Base-by-base conservation (phyloP, 306 rosid genomes). In the Gastrolobium villosum region DNA sequence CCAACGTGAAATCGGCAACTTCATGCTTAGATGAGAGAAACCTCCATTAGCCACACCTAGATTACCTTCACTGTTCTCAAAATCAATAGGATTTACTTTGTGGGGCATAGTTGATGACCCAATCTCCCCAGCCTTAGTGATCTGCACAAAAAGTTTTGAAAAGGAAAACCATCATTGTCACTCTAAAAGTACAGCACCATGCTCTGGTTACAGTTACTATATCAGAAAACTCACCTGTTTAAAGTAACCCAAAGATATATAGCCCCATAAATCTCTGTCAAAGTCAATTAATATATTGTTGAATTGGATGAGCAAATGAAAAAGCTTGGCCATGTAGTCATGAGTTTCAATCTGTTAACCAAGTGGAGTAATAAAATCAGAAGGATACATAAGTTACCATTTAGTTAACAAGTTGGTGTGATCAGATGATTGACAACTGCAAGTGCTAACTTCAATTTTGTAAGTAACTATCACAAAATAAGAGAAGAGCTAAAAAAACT, bases 101-200 rank as follows among this genome's bases (percentile, higher is more conserved):
- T 94, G 98, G 80, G 97, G 97, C 98, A 94, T 94, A 5, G 98
- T 94, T 81, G 96, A 92, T 7, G 94, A 92, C 50, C 97, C 94
- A 78, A 92, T 92, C 83, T 92, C 97, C 69, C 97, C 97, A 45
- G 94, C 93, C 82, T 78, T 88, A 5, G 89, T 88, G 65, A 36
- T 85, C 91, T 88, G 76, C 37, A 65, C 35, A 40, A 59, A 43
- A 74, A 1, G 30, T 56, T 63, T 40, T 1, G 35, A 64, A 77
- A 68, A 65, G 32, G 35, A 43, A 70, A 79, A 41, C 28, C 34
- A 26, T 72, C 34, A 10, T 31, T 59, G 48, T 50, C 37, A 10
- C 20, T 46, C 10, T 41, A 31, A 72, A 72, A 37, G 60, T 39
- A 39, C 8, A 48, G 14, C 14, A 59, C 3, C 41, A 10, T 39